Evolutionary conservation across 2,329 filamentous ascomycete genomes (phyloP), one percentile per base, ranked within the genome.

Genomic region (Cordyceps javanica): DNA sequence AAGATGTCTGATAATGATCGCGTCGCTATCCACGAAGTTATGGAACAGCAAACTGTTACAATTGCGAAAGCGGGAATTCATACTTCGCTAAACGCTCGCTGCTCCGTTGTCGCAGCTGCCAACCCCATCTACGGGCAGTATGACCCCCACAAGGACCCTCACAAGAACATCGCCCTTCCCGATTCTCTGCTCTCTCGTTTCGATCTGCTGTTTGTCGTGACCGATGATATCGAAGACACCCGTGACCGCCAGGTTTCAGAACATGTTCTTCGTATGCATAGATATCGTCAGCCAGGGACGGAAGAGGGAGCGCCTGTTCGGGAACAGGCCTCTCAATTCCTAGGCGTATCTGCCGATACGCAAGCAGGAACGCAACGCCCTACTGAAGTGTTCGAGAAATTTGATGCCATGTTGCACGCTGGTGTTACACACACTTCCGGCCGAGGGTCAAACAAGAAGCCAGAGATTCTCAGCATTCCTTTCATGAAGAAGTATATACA

Each of bases 401-500:
- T 89, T 74, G 94, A 97, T 67, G 83, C 89, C 30, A 96, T 97
- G 90, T 82, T 99, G 42, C 94, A 99, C 69, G 89, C 91, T 10
- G 94, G 94, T 60, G 90, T 97, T 48, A 90, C 86, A 7, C 74
- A 90, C 16, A 90, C 87, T 4, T 80, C 86, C 13, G 88, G 89
- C 10, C 83, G 90, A 39, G 89, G 90, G 11, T 76, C 87, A 26
- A 85, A 84, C 64, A 89, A 89, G 71, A 88, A 88, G 62, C 84
- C 89, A 5, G 91, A 97, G 70, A 90, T 99, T 14, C 78, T 99
- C 55, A 96, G 90, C 74, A 97, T 99, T 60, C 90, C 92, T 0
- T 99, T 99, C 74, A 91, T 99, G 79, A 99, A 99, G 77, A 99
- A 99, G 75, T 99, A 97, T 72, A 95, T 99, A 46, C 94, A 99